phyloP scores from a whole-genome alignment of 768 basidiomycete species.

The Russula foetens region DNA sequence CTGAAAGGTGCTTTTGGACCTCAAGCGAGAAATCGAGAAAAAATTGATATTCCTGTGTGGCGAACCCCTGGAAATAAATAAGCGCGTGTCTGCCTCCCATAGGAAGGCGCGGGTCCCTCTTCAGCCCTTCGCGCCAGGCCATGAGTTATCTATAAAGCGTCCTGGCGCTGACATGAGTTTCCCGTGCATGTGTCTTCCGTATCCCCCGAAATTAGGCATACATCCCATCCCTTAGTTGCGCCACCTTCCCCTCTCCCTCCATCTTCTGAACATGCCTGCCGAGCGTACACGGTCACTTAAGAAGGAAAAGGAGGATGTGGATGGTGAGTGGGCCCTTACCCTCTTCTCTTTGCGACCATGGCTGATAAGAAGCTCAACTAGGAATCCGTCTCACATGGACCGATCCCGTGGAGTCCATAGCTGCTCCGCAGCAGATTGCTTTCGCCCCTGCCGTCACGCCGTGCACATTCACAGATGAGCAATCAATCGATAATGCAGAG shows the following conservation, averaged over 20 bases:
- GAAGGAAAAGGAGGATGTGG: conserved; percentile 13
- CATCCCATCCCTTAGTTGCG: not conserved
- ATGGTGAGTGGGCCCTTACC: not conserved
- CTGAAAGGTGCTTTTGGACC: not conserved
- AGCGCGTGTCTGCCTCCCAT: conserved; percentile 9
- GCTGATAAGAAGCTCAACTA: not conserved
- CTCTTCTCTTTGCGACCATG: not conserved
- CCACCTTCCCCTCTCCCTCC: not conserved
- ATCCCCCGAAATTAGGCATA: conserved; percentile 13
- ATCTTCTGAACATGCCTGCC: conserved; percentile 16
- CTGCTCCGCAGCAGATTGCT: conserved; percentile 35
- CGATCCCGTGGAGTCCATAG: conserved; percentile 31
- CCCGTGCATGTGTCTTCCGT: conserved; percentile 3
- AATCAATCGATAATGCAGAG: conserved; percentile 30
- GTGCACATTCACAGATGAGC: conserved; percentile 45
- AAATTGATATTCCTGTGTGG: conserved; percentile 4
- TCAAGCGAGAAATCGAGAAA: not conserved
- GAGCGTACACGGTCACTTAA: conserved; percentile 18
- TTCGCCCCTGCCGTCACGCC: conserved; percentile 56
- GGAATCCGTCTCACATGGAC: conserved; percentile 42
- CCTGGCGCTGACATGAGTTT: not conserved
- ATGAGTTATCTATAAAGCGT: conserved; percentile 13
- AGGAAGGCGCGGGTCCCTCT: not conserved
- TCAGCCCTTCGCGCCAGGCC: not conserved
- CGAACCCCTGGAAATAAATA: conserved; percentile 3